Conservation (phyloP, 371 early-diverging fungal genomes). For the Amoeboradix gromovi region DNA sequence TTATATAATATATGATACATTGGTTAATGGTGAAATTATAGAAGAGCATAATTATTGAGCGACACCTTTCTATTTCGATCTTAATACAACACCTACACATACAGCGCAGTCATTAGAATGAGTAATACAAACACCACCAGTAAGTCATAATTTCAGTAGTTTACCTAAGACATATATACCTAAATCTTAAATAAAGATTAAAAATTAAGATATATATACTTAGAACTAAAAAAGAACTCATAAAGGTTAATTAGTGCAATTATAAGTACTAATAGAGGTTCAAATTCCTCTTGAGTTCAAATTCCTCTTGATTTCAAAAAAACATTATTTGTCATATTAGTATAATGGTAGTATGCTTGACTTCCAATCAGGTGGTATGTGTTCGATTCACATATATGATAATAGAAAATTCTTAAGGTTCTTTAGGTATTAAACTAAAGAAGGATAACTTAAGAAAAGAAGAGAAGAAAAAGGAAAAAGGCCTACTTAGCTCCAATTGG, state of each 20-base stretch:
- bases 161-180: neutral
- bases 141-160: neutral
- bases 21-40: neutral
- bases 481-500: too few species aligned
- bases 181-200: neutral
- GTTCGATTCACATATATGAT: neutral
- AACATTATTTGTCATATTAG: neutral
- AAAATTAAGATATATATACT: neutral
- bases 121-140: neutral
- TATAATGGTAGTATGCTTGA: neutral
- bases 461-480: too few species aligned
- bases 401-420: too few species aligned
- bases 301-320: neutral
- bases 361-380: neutral
- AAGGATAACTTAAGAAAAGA: too few species aligned
- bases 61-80: neutral
- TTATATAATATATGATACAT: slow-evolving; percentile 10
- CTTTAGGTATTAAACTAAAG: too few species aligned
- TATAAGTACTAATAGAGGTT: neutral
- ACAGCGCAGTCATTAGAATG: neutral
- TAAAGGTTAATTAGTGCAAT: neutral
- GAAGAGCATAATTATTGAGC: neutral
- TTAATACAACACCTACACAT: neutral
- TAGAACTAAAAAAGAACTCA: neutral
- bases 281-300: neutral